Base-by-base conservation (phyloP, 163 green algal genomes). In the Chlamydomonas reinhardtii region DNA sequence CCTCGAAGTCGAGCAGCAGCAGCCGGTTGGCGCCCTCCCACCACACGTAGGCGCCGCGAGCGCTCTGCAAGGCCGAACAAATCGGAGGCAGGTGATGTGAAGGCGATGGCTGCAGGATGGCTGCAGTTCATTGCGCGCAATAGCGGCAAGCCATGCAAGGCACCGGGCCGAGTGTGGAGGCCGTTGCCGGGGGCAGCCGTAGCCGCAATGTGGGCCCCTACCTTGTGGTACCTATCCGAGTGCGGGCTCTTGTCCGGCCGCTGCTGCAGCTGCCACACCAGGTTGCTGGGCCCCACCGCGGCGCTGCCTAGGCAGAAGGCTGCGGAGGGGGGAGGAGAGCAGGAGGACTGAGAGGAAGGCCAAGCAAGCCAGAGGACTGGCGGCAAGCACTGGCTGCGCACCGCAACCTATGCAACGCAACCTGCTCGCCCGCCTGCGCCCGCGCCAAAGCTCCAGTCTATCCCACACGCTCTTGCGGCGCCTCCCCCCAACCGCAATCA, bases 211-310 rank as follows among this genome's bases (percentile, higher is more conserved):
- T n/a, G n/a, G n/a, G 59, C 19, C 52, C 82, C 25, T 70, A 91
- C 82, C 71, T 84, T 91, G 89, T 92, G 89, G 83, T 89, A 89
- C 0, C 86, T 68, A 68, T 92, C 89, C 37, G 82, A 86, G 69
- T 88, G 86, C 16, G 86, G 82, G 24, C 19, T 76, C 78, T 90
- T 90, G 86, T 92, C 89, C 2, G 89, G 89, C 19, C 89, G 86
- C 82, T 92, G 89, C 86, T 91, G 86, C 77, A 84, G 77, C 89
- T 90, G 82, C 89, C 89, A 92, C 65, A 90, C 85, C 32, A 92
- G 71, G 61, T 88, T 68, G 61, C 82, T 87, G 32, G 25, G 27
- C 4, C 82, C 86, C 24, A 87, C 35, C 5, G 6, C 24, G 25
- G 32, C 25, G 66, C 80, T 85, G 81, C 75, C 86, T 68, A 88